Evolutionary conservation across 2,329 filamentous ascomycete genomes (phyloP).

Genomic region (Monosporascus sp.): DNA sequence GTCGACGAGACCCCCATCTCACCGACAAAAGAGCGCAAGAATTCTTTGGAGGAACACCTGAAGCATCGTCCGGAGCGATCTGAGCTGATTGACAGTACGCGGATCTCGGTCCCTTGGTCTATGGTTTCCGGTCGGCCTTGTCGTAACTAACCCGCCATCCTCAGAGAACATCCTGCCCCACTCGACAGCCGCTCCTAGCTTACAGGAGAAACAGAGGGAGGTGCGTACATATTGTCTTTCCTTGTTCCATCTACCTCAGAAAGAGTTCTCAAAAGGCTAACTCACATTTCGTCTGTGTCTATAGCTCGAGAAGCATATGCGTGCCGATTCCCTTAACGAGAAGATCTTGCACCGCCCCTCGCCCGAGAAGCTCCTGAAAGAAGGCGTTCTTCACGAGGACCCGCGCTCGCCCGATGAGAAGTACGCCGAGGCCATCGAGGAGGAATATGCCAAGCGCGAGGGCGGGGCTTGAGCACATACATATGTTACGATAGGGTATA

Average conservation of each 20-base stretch:
- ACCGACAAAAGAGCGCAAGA: constrained; percentile 48
- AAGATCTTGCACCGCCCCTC: constrained; percentile 75
- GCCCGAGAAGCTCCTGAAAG: constrained; percentile 70
- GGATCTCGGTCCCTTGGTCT: background rate
- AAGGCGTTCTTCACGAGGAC: constrained; percentile 72
- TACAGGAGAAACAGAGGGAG: constrained; percentile 77
- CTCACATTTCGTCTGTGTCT: background rate
- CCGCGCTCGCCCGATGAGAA: constrained; percentile 53
- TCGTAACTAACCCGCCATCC: background rate
- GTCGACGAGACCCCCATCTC: constrained; percentile 58
- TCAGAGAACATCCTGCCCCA: constrained; percentile 82
- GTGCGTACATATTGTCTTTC: constrained; percentile 26
- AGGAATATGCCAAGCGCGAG: constrained; percentile 60
- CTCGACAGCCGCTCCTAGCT: constrained; percentile 69
- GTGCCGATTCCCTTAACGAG: constrained; percentile 79
- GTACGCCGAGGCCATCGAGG: constrained; percentile 58
- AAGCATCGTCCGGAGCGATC: constrained; percentile 70
- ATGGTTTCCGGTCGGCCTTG: background rate
- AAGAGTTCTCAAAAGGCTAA: too few relatives aligned
- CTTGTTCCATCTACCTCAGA: background rate
- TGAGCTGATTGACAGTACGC: constrained; percentile 72
- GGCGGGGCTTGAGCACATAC: constrained; percentile 46
- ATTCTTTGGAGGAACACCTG: constrained; percentile 70
- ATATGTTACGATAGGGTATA: too few relatives aligned
- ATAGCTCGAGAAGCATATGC: constrained; percentile 79